A percentile compares a stretch with the other conserved stretches of the same genome.
These are phyloP conservation scores for Cryptococcus sp. DNA, from an alignment of 1,284 basidiomycete genomes.

Conservation along the genomic window DNA sequence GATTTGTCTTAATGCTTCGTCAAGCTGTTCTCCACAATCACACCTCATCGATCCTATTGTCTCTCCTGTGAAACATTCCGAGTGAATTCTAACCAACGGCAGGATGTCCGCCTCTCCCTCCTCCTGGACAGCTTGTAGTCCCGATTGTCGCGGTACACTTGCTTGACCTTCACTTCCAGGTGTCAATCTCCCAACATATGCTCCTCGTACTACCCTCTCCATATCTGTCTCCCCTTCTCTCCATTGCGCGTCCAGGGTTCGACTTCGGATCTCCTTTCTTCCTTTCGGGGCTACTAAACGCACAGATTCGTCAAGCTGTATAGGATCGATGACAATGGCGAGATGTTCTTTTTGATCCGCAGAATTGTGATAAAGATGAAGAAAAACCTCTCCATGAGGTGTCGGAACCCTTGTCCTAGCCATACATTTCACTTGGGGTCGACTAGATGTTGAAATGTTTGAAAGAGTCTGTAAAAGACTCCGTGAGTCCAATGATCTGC, in stretches of 20 bases:
- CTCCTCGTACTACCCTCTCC: constrained; percentile 89
- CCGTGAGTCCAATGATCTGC: background rate
- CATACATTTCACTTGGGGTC: constrained; percentile 61
- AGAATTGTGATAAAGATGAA: constrained; percentile 72
- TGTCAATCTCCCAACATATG: constrained; percentile 77
- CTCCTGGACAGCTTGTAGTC: constrained; percentile 3
- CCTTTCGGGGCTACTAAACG: constrained; percentile 31
- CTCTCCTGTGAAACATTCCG: constrained; percentile 98
- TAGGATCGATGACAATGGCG: constrained; percentile 91
- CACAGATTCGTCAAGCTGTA: constrained; percentile 58
- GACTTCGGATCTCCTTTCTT: constrained; percentile 64
- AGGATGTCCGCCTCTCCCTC: constrained; percentile 42
- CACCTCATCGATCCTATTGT: constrained; percentile 98
- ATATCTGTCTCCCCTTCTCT: constrained; percentile 79
- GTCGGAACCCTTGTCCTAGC: constrained; percentile 96
- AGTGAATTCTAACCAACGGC: constrained; percentile 92
- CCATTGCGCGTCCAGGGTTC: constrained; percentile 81
- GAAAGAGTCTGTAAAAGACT: background rate
- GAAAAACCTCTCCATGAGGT: constrained; percentile 86
- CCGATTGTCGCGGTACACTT: constrained; percentile 6
- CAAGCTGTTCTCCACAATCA: constrained; percentile 97
- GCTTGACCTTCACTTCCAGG: constrained; percentile 31
- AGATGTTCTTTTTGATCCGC: constrained; percentile 97
- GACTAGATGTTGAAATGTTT: background rate
- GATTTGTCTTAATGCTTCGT: constrained; percentile 91